Conservation (phyloP, 164 flowering plant genomes). For the Houttuynia cordata region DNA sequence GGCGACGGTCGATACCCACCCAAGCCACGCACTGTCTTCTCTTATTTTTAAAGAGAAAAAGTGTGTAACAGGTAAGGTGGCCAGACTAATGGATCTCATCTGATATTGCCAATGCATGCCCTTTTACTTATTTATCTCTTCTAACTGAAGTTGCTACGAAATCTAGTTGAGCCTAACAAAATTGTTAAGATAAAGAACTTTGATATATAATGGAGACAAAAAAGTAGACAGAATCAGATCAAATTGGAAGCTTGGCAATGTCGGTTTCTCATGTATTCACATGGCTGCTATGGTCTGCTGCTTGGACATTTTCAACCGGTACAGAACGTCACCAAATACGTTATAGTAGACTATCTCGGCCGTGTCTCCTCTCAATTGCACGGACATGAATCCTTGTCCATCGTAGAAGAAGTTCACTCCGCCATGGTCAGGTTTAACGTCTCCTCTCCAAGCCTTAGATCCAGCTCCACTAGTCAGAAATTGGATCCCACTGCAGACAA, state of each 20-base stretch:
- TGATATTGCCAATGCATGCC: too few species aligned
- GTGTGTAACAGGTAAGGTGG: too few species aligned
- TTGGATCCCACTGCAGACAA: constrained; percentile 44
- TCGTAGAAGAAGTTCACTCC: constrained; percentile 46
- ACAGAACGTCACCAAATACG: constrained; percentile 32
- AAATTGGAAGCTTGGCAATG: background rate
- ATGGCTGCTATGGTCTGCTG: constrained; percentile 6
- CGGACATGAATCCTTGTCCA: constrained; percentile 40
- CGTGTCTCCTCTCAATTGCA: constrained; percentile 16
- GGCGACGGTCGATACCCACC: too few species aligned
- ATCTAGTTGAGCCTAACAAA: too few species aligned
- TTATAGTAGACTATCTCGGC: constrained; percentile 33
- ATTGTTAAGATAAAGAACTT: too few species aligned
- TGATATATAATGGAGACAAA: too few species aligned
- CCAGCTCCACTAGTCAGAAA: constrained; percentile 74
- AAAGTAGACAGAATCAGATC: too few species aligned
- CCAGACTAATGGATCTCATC: too few species aligned
- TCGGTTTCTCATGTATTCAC: constrained; percentile 9
- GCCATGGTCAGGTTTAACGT: constrained; percentile 12
- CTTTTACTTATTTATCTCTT: too few species aligned
- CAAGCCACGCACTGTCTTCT: background rate
- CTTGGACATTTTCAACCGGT: constrained; percentile 27
- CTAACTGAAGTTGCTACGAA: too few species aligned
- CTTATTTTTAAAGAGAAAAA: too few species aligned
- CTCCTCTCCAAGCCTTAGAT: constrained; percentile 75